phyloP scores from a whole-genome alignment of 495 filamentous ascomycete species.

The Monascus purpureus region DNA sequence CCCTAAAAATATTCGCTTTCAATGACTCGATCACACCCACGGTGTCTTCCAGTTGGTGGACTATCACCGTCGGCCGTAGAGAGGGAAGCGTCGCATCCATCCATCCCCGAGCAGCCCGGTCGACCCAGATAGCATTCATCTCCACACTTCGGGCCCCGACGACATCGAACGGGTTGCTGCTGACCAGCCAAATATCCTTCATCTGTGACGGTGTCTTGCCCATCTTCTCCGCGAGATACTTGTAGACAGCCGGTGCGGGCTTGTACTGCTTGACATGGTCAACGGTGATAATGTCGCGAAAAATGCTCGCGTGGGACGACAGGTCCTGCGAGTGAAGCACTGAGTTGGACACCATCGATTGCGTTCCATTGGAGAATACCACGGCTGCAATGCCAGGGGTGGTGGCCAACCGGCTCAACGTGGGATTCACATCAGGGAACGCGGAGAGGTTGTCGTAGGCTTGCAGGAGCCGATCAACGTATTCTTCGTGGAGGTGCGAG shows the following conservation, averaged over 20 bases:
- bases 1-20: no score
- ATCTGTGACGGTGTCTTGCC: slow-evolving; percentile 30
- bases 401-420: slow-evolving; percentile 30
- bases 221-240: slow-evolving; percentile 39
- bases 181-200: slow-evolving; percentile 56
- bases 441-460: slow-evolving; percentile 56
- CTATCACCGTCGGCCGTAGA: slow-evolving; percentile 16
- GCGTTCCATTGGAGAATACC: slow-evolving; percentile 65
- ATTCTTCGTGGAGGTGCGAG: slow-evolving; percentile 23
- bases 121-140: slow-evolving; percentile 57
- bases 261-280: slow-evolving; percentile 51
- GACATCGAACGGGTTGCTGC: slow-evolving; percentile 73
- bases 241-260: slow-evolving; percentile 51
- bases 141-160: slow-evolving; percentile 29
- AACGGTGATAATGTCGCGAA: slow-evolving; percentile 47
- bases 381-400: slow-evolving; percentile 34
- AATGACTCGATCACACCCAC: slow-evolving; percentile 10
- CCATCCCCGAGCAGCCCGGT: slow-evolving; percentile 37
- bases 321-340: slow-evolving; percentile 42
- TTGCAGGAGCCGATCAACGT: slow-evolving; percentile 37
- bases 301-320: slow-evolving; percentile 30
- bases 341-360: slow-evolving; percentile 47
- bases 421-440: slow-evolving; percentile 52
- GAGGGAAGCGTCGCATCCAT: slow-evolving; percentile 16
- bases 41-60: slow-evolving; percentile 17